Base-by-base conservation (phyloP, 1,284 basidiomycete genomes). In the Austroboletus niveus region DNA sequence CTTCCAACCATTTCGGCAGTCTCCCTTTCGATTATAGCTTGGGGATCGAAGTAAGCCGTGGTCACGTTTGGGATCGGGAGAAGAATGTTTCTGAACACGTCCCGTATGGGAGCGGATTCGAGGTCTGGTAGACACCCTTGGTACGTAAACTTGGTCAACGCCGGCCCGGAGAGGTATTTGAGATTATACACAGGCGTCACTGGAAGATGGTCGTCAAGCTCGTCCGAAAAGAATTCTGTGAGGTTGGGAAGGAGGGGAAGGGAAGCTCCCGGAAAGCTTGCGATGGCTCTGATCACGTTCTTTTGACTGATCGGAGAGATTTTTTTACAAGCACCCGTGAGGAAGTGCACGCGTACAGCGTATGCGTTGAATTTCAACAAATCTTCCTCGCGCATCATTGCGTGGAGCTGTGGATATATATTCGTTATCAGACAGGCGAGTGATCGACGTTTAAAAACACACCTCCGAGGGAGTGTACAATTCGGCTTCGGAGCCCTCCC, bases 181-280 rank as follows among this genome's bases (percentile, higher is more conserved):
- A 60, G 42, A 29, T 60, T 46, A 11, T 49, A 30, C 8, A 55
- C 41, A 5, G 47, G 48, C 9, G 51, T 40, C 22, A 48, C 48
- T 45, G 8, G 24, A 41, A 24, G 46, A 14, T 35, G 11, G 11
- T 4, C 12, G 14, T 50, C 43, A 2, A 22, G 36, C 41, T 58
- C 46, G 29, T 27, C 43, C 61, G 59, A 60, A 20, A 42, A 44
- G 35, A 63, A 47, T 20, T 60, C 57, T 2, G 36, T 59, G 36
- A 63, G 45, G 15, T 53, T 63, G 17, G 61, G 59, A 36, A 60
- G 47, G 4, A 61, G 47, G 8, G 59, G 52, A 20, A 51, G 40
- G 24, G 56, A 49, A n/a, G 40, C 42, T 24, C 35, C 20, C 0
- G 49, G 44, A 24, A 39, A 58, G 11, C 38, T 40, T 22, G 51